Evolutionary conservation across 116 monocot species (phyloP).

Genomic region (Cymodocea nodosa): DNA sequence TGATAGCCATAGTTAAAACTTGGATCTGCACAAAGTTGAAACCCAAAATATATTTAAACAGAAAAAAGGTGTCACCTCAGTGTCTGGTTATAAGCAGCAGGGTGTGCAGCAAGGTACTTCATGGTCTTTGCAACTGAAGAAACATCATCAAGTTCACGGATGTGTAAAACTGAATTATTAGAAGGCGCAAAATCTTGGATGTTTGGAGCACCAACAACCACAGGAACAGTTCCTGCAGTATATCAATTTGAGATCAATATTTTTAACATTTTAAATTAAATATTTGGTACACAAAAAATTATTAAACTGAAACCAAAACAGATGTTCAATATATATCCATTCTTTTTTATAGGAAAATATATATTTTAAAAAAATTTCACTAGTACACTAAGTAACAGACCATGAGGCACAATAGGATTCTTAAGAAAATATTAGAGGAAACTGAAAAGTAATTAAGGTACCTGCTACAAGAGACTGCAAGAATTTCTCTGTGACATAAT

Average conservation of each 20-base stretch:
- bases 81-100: constrained; percentile 67
- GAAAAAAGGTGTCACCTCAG: constrained; percentile 30
- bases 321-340: not conserved
- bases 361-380: not conserved
- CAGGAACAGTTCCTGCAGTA: constrained; percentile 65
- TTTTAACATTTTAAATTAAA: not conserved
- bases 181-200: constrained; percentile 92
- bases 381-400: no score
- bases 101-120: constrained; percentile 65
- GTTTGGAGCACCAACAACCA: constrained; percentile 96
- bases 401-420: no score
- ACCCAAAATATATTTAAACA: not conserved
- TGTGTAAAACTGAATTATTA: constrained; percentile 70
- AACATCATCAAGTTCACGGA: constrained; percentile 46
- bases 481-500: constrained; percentile 95
- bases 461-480: constrained; percentile 99
- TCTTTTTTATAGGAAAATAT: not conserved
- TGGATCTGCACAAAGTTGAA: not conserved
- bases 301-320: not conserved
- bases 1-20: no score
- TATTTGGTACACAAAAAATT: not conserved
- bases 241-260: not conserved
- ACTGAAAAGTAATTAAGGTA: not conserved
- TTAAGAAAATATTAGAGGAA: not conserved
- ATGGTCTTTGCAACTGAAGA: constrained; percentile 51